Evolutionary conservation across 768 basidiomycete genomes (phyloP), one percentile per base, ranked within the genome.

Genomic region (Pholiota molesta): DNA sequence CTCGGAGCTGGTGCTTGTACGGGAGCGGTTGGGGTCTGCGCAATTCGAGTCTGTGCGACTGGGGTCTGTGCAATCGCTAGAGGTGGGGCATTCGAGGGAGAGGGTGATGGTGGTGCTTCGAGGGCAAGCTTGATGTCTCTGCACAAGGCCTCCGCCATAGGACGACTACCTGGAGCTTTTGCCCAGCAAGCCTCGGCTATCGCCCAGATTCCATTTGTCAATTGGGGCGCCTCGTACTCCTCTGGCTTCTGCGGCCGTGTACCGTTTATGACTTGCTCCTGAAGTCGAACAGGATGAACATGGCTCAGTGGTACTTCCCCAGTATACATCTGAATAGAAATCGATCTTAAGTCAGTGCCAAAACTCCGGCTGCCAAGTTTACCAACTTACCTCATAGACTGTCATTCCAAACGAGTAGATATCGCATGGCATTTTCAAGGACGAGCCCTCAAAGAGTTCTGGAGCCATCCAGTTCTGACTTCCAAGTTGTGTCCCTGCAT

Each of bases 391-490:
- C 68, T 73, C 72, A 45, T 71, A 71, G 11, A 66, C 60, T 9
- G 69, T 73, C 72, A 73, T 71, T 7, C 59, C 65, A 53, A 71
- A 69, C 1, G 71, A 61, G 51, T 73, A 73, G 17, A 72, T 63
- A 26, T 73, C 71, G n/a, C 62, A 66, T 2, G 66, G 60, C 5
- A 53, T 35, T 42, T 59, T 56, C 26, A 65, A 59, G 1, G 55
- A 60, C 7, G 59, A 60, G 17, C 72, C 72, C 16, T 52, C 35
- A 29, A 73, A 60, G 6, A 65, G 49, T 59, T 73, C 71, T 0
- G 72, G 71, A 5, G 71, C 66, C 72, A 72, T 72, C 71, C 72
- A 73, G 57, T 73, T 68, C 17, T 65, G 66, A 23, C 70, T 70
- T 5, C 72, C 71, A 7, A 62, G 47, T 14, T 53, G 31, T 21